These are phyloP conservation scores for Yamadazyma diddensiae DNA, from an alignment of 1,139 yeast genomes.

Conservation along the genomic window DNA sequence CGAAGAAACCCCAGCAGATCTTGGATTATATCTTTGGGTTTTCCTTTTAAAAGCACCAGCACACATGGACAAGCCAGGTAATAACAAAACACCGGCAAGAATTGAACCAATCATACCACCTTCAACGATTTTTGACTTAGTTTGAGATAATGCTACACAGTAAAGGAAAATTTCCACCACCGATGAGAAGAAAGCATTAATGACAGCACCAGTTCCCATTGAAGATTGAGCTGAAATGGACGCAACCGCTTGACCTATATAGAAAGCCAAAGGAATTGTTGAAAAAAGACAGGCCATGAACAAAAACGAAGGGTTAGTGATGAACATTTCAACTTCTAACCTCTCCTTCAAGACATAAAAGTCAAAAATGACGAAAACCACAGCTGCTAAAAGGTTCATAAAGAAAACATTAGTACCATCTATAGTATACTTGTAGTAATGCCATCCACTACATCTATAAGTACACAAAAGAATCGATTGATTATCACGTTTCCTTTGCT, in stretches of 20 bases:
- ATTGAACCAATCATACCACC: conserved; percentile 97
- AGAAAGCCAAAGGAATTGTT: conserved; percentile 90
- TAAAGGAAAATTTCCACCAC: conserved; percentile 90
- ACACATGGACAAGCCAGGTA: conserved; percentile 96
- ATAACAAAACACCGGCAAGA: conserved; percentile 82
- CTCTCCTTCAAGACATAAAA: conserved; percentile 60
- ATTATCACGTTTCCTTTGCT: conserved; percentile 25
- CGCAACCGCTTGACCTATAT: conserved; percentile 98
- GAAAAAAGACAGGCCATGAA: conserved; percentile 78
- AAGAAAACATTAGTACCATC: conserved; percentile 95
- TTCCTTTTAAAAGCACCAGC: conserved; percentile 91
- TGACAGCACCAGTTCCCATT: conserved; percentile 99
- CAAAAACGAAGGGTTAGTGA: conserved; percentile 61
- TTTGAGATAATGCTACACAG: conserved; percentile 84
- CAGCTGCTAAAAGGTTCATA: conserved; percentile 77
- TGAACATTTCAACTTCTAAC: conserved; percentile 43
- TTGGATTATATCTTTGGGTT: conserved; percentile 93
- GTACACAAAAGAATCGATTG: conserved; percentile 68
- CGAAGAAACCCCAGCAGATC: conserved; percentile 95
- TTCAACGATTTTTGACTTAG: conserved; percentile 87
- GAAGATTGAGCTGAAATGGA: conserved; percentile 97
- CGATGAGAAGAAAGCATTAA: conserved; percentile 96
- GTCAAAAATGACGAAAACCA: conserved; percentile 79
- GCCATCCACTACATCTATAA: conserved; percentile 86
- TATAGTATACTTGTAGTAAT: conserved; percentile 91